Evolutionary conservation across 176 grass and related monocot genomes (phyloP).

Genomic region (Oryza meridionalis): DNA sequence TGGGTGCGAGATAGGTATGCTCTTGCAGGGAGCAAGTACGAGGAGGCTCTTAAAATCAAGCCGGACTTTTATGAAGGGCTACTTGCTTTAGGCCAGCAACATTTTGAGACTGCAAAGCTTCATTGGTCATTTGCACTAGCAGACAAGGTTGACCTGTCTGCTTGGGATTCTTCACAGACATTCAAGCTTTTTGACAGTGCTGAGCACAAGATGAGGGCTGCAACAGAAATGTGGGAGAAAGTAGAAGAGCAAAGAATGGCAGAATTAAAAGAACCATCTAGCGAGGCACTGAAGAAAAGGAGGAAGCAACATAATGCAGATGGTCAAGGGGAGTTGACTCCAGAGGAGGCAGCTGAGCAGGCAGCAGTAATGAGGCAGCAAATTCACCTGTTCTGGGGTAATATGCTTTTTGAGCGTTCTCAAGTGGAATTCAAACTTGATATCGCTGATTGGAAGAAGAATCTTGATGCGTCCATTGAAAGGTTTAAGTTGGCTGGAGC

Average conservation of each 20-base stretch:
- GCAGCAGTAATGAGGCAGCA: constrained; percentile 91
- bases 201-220: constrained; percentile 88
- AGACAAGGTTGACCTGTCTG: constrained; percentile 76
- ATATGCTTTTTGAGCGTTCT: constrained; percentile 98
- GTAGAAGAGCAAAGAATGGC: constrained; percentile 80
- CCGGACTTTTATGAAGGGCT: constrained; percentile 97
- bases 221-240: constrained; percentile 99
- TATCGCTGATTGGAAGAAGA: constrained; percentile 79
- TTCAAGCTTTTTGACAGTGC: constrained; percentile 84
- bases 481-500: constrained; percentile 92
- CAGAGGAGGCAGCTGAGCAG: constrained; percentile 84
- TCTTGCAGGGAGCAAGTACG: constrained; percentile 77
- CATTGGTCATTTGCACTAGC: constrained; percentile 96
- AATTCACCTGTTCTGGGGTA: constrained; percentile 98
- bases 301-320: constrained; percentile 60
- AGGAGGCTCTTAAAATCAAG: constrained; percentile 87
- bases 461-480: constrained; percentile 83
- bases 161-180: constrained; percentile 83
- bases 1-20: constrained; percentile 84
- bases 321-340: constrained; percentile 67
- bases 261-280: constrained; percentile 70
- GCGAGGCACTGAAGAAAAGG: constrained; percentile 72
- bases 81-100: constrained; percentile 95
- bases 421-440: constrained; percentile 94
- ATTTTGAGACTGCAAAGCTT: constrained; percentile 96